phyloP scores from a whole-genome alignment of 2,329 filamentous ascomycete genomes.

The Ophiostoma ulmi region DNA sequence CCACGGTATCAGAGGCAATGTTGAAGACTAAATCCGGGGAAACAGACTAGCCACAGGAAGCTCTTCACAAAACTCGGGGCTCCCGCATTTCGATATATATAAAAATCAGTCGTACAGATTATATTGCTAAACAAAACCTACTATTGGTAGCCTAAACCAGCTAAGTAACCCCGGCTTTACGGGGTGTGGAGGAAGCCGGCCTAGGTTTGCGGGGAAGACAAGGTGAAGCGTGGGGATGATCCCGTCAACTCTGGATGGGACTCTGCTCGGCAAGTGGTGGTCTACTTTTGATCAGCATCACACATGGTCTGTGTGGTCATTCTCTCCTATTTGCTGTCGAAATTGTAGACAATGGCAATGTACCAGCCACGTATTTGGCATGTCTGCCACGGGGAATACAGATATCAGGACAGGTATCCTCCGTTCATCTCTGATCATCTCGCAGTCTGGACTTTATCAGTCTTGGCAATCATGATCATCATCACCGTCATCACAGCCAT shows the following conservation, averaged over 20 bases:
- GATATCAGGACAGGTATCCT: neutral
- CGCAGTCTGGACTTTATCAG: neutral
- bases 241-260: neutral
- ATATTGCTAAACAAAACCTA: neutral
- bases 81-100: neutral
- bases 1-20: neutral
- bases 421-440: neutral
- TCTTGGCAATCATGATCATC: neutral
- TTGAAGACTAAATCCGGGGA: neutral
- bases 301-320: neutral
- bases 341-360: neutral
- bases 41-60: neutral
- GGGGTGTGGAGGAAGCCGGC: constrained; percentile 11
- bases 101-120: neutral
- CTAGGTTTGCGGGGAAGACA: neutral
- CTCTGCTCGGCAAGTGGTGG: constrained; percentile 9
- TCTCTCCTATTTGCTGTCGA: no score
- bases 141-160: neutral
- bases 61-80: neutral
- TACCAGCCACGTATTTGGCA: neutral
- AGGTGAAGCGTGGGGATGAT: constrained; percentile 11
- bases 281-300: neutral
- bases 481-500: no score
- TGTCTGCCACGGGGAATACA: neutral
- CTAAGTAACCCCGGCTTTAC: constrained; percentile 8